phyloP scores from a whole-genome alignment of 345 rosid species.

The Euphorbia peplus region DNA sequence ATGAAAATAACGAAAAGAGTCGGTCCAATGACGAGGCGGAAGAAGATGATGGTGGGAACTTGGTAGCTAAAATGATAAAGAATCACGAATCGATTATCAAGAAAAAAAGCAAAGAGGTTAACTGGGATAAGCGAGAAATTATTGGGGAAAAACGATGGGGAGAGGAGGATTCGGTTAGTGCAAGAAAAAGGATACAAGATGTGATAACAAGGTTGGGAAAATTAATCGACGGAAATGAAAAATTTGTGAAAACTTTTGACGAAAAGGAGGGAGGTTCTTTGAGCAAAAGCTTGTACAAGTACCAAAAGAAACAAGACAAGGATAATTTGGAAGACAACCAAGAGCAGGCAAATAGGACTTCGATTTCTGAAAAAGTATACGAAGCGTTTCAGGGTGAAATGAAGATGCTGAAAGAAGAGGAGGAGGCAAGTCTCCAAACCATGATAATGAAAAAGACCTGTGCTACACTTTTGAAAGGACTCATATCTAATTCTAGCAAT shows the following conservation, averaged over 20 bases:
- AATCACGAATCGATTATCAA: conserved; percentile 60
- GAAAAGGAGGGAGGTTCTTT: conserved; percentile 7
- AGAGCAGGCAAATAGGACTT: conserved; percentile 31
- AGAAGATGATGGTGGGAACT: conserved; percentile 28
- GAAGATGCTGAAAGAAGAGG: conserved; percentile 32
- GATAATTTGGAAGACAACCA: conserved; percentile 42
- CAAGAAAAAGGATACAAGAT: conserved; percentile 39
- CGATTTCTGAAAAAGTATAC: conserved; percentile 15
- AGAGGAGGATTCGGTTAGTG: conserved; percentile 28
- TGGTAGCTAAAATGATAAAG: conserved; percentile 57
- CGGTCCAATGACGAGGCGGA: conserved; percentile 1
- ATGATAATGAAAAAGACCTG: conserved; percentile 39
- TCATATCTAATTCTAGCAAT: conserved; percentile 15
- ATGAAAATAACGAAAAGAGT: conserved; percentile 3
- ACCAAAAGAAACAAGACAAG: conserved; percentile 1
- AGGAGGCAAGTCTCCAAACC: conserved; percentile 32
- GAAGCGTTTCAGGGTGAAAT: conserved; percentile 32
- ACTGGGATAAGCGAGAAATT: conserved; percentile 23
- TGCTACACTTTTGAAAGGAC: conserved; percentile 36
- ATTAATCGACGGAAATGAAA: conserved; percentile 34
- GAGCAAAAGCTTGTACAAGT: neutral
- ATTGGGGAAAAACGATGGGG: conserved; percentile 23
- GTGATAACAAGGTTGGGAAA: conserved; percentile 37
- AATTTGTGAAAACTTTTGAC: conserved; percentile 20
- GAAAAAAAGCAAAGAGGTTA: conserved; percentile 43